Base-by-base conservation (phyloP, 140 eudicot species). In the Flaveria floridana region DNA sequence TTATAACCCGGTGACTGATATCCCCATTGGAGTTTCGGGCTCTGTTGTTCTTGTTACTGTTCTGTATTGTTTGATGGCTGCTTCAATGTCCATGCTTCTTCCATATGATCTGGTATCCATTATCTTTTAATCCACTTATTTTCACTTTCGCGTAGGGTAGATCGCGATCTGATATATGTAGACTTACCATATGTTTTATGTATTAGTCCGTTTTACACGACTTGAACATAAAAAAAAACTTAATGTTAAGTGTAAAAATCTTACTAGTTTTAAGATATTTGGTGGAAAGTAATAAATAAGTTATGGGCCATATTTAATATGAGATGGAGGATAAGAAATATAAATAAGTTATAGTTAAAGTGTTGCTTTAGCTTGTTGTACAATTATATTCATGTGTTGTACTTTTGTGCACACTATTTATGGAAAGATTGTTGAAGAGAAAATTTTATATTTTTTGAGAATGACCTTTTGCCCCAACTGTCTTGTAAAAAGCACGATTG, bases 41-140 rank as follows among this genome's bases (percentile, higher is more conserved):
- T 90, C 97, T 14, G 97, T 94, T 10, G 73, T 90, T 11, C 67
- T 94, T 52, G 99, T 94, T 57, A 94, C 97, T 3, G 39, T 94
- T 71, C 83, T 94, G 0, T 94, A 94, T 83, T 94, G 99, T 85
- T 78, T 94, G 65, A 94, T 94, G 99, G 94, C 99, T 3, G 91
- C 96, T 75, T 90, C 99, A 58, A 88, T 94, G 99, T 88, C 99
- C 74, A 83, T 86, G 90, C 85, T 94, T 23, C 89, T 94, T 34
- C 99, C 99, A 4, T 94, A 94, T 52, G 99, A 94, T 79, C 72
- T 84, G 91, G 99, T 94, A 23, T 23, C 61, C 34, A 47, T 48
- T 70, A 46, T 70, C 58, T 72, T 71, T n/a, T 28, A 28, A 23
- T 18, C 2, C 34, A 58, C 6, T 56, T 56, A 55, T 2, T 66